These are phyloP conservation scores for Penicillium nucicola DNA, from an alignment of 495 filamentous ascomycete species.

Conservation along the genomic window DNA sequence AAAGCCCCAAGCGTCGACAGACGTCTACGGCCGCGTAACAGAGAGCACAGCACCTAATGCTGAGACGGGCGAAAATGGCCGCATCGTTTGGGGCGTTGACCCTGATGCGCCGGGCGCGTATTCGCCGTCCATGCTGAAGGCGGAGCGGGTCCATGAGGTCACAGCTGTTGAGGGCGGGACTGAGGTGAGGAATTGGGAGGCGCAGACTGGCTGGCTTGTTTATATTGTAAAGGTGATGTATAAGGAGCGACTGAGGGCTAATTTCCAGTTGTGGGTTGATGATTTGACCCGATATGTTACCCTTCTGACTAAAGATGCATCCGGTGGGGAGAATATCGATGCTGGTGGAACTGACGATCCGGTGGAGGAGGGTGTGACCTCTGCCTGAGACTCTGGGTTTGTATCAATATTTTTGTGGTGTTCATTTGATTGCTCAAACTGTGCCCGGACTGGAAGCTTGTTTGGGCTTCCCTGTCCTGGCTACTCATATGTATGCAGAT, in stretches of 20 bases:
- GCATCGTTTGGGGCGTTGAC: conserved; percentile 38
- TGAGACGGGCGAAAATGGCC: conserved; percentile 16
- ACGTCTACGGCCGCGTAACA: conserved; percentile 23
- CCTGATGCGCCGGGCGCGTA: conserved; percentile 23
- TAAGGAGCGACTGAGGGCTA: conserved; percentile 25
- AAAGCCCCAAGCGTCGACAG: conserved; percentile 25
- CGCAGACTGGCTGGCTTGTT: conserved; percentile 35
- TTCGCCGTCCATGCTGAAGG: conserved; percentile 25
- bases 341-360: neutral
- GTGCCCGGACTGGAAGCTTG: no score
- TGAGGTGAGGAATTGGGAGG: conserved; percentile 45
- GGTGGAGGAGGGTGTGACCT: no score
- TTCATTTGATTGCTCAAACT: no score
- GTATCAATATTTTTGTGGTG: no score
- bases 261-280: conserved; percentile 39
- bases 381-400: no score
- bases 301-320: neutral
- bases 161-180: conserved; percentile 28
- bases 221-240: conserved; percentile 41
- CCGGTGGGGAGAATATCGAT: no score
- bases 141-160: conserved; percentile 42
- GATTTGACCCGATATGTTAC: conserved; percentile 39
- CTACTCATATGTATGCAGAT: no score
- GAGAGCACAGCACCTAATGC: conserved; percentile 28
- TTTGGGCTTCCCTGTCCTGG: no score